Percentiles rank a stretch among this genome's conserved stretches.
These are phyloP conservation scores for Pinus albicaulis DNA, from an alignment of 75 land plant genomes.

Conservation along the genomic window DNA sequence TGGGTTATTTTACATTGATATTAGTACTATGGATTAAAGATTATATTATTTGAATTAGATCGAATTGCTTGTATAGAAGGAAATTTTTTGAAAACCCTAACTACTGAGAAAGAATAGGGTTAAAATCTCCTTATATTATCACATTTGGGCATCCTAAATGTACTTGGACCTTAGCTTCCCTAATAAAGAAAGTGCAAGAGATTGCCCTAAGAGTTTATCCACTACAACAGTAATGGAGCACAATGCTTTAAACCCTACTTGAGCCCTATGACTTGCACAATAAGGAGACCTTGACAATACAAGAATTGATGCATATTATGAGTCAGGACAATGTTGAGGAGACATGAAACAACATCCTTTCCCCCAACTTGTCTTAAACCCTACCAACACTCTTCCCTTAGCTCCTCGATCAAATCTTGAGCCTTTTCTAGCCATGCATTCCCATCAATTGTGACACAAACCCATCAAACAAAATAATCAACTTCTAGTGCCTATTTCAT, in stretches of 20 bases:
- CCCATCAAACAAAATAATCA: too few relatives aligned
- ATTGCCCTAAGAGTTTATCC: background rate
- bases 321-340: background rate
- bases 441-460: too few relatives aligned
- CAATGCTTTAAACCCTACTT: constrained; percentile 1
- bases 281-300: background rate
- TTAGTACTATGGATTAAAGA: too few relatives aligned
- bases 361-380: background rate
- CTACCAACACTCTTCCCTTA: background rate
- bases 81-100: too few relatives aligned
- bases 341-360: background rate
- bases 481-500: too few relatives aligned
- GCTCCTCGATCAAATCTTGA: too few relatives aligned
- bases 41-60: too few relatives aligned
- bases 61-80: too few relatives aligned
- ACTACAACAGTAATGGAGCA: background rate
- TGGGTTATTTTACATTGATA: too few relatives aligned
- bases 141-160: constrained; percentile 42
- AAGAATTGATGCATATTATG: background rate
- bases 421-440: too few relatives aligned
- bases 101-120: too few relatives aligned
- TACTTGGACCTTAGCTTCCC: constrained; percentile 42
- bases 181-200: constrained; percentile 14
- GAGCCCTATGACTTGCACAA: background rate
- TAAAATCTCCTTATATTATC: too few relatives aligned